phyloP scores from a whole-genome alignment of 306 rosid species.

The Fragaria nilgerrensis region DNA sequence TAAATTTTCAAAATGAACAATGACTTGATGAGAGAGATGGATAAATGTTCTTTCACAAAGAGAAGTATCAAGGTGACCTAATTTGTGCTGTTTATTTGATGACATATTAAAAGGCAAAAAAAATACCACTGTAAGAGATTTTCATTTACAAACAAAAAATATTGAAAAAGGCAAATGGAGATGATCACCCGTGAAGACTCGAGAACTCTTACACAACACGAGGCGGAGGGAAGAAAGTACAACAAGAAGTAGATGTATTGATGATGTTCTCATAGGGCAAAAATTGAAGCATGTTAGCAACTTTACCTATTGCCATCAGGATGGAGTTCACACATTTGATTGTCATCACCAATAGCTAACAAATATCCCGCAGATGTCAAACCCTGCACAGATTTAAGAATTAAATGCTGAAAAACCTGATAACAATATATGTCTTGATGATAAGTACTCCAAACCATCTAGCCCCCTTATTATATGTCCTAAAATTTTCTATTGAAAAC shows the following conservation, averaged over 20 bases:
- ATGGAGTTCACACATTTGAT: conserved; percentile 85
- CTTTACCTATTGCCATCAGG: conserved; percentile 90
- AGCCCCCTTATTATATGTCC: not conserved
- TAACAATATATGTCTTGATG: not conserved
- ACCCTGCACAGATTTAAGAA: conserved; percentile 43
- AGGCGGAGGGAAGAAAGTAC: not conserved
- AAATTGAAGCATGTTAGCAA: not conserved
- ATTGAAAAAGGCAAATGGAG: not conserved
- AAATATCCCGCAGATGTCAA: conserved; percentile 67
- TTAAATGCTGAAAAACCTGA: conserved; percentile 8
- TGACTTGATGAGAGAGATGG: not conserved
- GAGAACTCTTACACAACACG: not conserved
- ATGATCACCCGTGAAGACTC: not conserved
- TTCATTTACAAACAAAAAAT: not conserved
- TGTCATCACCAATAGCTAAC: conserved; percentile 79
- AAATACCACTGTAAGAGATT: not conserved
- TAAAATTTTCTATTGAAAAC: not conserved
- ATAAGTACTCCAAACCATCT: not conserved
- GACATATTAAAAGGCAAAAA: not conserved
- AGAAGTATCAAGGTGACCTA: not conserved
- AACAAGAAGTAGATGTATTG: not conserved
- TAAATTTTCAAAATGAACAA: not conserved
- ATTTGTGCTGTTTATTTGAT: not conserved
- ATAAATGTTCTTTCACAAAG: not conserved
- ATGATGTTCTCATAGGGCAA: not conserved